Percentiles rank a stretch among this genome's conserved stretches.
Conservation (phyloP, 2,329 filamentous ascomycete species). For the Dothistroma pini region DNA sequence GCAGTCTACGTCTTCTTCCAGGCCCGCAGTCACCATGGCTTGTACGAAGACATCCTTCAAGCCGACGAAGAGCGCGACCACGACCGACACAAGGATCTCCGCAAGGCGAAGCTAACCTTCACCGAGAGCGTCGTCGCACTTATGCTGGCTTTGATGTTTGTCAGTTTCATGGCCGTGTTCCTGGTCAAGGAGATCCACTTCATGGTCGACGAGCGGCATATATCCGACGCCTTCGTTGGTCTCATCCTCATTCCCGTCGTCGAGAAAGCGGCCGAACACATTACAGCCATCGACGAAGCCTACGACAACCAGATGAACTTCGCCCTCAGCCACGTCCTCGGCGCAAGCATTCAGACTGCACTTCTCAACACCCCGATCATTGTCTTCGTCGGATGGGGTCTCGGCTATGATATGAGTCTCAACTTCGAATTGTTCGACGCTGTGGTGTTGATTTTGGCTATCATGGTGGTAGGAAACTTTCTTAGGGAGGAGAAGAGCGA, state of each 20-base stretch:
- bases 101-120: slow-evolving; percentile 67
- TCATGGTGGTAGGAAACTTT: slow-evolving; percentile 68
- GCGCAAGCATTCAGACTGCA: slow-evolving; percentile 83
- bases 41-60: slow-evolving; percentile 72
- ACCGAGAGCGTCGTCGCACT: slow-evolving; percentile 68
- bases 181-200: slow-evolving; percentile 71
- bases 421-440: slow-evolving; percentile 88
- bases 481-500: slow-evolving; percentile 84
- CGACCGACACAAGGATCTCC: slow-evolving; percentile 58
- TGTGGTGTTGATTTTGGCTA: slow-evolving; percentile 73
- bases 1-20: slow-evolving; percentile 64
- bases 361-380: slow-evolving; percentile 82
- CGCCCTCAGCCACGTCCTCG: slow-evolving; percentile 79
- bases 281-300: slow-evolving; percentile 79
- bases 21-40: slow-evolving; percentile 68
- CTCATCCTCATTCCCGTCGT: slow-evolving; percentile 77
- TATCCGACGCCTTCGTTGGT: slow-evolving; percentile 60
- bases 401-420: slow-evolving; percentile 63
- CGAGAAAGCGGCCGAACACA: slow-evolving; percentile 80
- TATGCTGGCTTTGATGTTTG: slow-evolving; percentile 60
- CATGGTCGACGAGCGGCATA: slow-evolving; percentile 49
- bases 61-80: slow-evolving; percentile 65
- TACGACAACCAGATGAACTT: slow-evolving; percentile 76
- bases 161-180: slow-evolving; percentile 69
- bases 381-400: slow-evolving; percentile 73